A percentile compares a stretch with the other conserved stretches of the same genome.
Conservation (phyloP, 352 stramenopile genomes). For the Pythium insidiosum region DNA sequence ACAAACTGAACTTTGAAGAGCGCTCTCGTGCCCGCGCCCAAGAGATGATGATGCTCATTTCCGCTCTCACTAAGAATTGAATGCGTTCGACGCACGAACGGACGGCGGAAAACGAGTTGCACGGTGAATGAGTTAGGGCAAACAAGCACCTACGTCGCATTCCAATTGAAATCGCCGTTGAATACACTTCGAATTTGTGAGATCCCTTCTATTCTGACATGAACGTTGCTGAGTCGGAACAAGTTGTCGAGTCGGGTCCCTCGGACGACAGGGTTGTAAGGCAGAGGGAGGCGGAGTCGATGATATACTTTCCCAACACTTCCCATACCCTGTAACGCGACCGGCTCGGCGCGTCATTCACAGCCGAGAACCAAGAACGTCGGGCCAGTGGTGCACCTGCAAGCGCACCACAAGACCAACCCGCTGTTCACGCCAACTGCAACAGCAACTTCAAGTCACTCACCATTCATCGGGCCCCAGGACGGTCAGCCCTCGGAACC, state of each 20-base stretch:
- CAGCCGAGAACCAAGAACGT: too few species aligned
- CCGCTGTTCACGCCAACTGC: too few species aligned
- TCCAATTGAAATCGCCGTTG: too few species aligned
- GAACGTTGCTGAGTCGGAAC: neutral
- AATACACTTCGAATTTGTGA: too few species aligned
- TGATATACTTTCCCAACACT: neutral
- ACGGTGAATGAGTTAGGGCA: neutral
- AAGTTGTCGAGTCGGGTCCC: neutral
- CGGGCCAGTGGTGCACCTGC: too few species aligned
- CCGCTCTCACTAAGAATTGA: neutral
- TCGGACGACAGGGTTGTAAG: neutral
- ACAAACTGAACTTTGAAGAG: neutral
- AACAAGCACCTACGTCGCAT: too few species aligned
- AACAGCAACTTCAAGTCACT: too few species aligned
- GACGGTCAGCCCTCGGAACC: too few species aligned
- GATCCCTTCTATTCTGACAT: neutral
- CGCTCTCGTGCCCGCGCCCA: neutral
- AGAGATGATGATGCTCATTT: neutral
- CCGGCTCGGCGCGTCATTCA: too few species aligned
- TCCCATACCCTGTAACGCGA: too few species aligned
- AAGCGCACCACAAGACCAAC: too few species aligned
- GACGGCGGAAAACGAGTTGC: neutral
- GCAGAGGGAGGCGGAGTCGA: neutral
- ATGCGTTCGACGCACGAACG: neutral
- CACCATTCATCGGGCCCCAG: too few species aligned